Percentiles rank a stretch among this genome's conserved stretches.
Evolutionary conservation across 1,284 basidiomycete species (phyloP).

Genomic region (Melampsora americana): DNA sequence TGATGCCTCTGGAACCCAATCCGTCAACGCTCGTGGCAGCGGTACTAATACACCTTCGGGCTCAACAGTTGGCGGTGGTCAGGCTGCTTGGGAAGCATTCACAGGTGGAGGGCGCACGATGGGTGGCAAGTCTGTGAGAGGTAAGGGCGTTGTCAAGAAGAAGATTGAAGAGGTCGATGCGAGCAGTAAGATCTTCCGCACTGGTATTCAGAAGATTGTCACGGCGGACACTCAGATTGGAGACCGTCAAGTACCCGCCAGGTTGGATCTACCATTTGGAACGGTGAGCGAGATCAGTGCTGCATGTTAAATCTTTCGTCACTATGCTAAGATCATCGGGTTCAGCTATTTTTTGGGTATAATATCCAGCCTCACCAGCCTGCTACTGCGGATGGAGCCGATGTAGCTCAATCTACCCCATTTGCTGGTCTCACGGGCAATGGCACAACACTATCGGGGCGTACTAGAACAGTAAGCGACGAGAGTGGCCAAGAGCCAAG

Average conservation of each 20-base stretch:
- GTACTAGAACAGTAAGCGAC: not conserved
- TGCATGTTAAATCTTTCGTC: not conserved
- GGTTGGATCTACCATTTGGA: conserved; percentile 83
- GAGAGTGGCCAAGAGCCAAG: not conserved
- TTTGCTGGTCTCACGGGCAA: conserved; percentile 12
- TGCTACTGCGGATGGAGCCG: conserved; percentile 8
- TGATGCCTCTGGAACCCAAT: conserved; percentile 60
- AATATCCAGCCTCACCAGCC: conserved; percentile 6
- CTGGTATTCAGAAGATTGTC: conserved; percentile 77
- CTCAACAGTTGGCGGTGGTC: conserved; percentile 58
- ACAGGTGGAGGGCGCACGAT: conserved; percentile 87
- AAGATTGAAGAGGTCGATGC: conserved; percentile 74
- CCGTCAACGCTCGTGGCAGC: conserved; percentile 50
- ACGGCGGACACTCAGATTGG: conserved; percentile 72
- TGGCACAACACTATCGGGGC: conserved; percentile 37
- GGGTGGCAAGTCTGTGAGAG: conserved; percentile 80
- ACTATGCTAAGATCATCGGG: not conserved
- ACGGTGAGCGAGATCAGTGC: conserved; percentile 50
- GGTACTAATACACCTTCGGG: conserved; percentile 48
- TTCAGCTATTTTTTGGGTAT: conserved; percentile 37
- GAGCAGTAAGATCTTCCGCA: conserved; percentile 79
- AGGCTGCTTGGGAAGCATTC: conserved; percentile 75
- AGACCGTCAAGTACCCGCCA: conserved; percentile 77
- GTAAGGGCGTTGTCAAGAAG: conserved; percentile 78
- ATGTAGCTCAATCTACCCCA: not conserved